phyloP scores from a whole-genome alignment of 83 land plant species.

The Isoetes engelmannii region DNA sequence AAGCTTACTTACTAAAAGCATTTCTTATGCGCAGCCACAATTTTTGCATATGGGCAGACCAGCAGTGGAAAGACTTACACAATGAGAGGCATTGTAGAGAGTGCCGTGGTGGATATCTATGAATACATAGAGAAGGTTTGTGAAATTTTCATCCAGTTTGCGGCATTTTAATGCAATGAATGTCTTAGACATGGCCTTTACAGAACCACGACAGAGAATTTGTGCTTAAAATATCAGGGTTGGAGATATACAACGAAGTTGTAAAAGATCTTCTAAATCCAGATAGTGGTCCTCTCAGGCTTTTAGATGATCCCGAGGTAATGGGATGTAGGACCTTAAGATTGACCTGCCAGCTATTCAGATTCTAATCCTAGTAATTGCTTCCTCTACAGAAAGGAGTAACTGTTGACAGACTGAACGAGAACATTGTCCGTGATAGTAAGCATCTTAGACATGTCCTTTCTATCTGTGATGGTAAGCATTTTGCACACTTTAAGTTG shows the following conservation, averaged over 20 bases:
- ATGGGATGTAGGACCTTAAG: slow-evolving; percentile 14
- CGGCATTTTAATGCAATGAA: not conserved
- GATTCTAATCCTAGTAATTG: not conserved
- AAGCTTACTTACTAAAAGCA: not conserved
- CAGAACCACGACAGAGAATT: slow-evolving; percentile 72
- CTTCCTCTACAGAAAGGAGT: slow-evolving; percentile 63
- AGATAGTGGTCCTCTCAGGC: slow-evolving; percentile 62
- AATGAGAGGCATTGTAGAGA: slow-evolving; percentile 82
- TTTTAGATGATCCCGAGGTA: slow-evolving; percentile 91
- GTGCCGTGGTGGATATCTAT: slow-evolving; percentile 71
- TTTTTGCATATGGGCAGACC: slow-evolving; percentile 94
- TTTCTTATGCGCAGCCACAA: slow-evolving; percentile 49
- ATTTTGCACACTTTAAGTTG: not conserved
- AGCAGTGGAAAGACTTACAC: slow-evolving; percentile 93
- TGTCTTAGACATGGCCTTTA: slow-evolving; percentile 8
- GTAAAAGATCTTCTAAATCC: slow-evolving; percentile 70
- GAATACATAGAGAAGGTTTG: slow-evolving; percentile 53
- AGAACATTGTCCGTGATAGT: slow-evolving; percentile 53
- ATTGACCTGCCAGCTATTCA: not conserved
- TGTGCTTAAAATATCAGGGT: slow-evolving; percentile 61
- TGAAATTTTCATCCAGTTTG: not conserved
- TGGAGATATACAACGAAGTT: slow-evolving; percentile 84
- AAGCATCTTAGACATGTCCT: slow-evolving; percentile 62
- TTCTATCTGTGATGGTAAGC: slow-evolving; percentile 62
- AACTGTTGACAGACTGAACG: slow-evolving; percentile 66